A percentile compares a stretch with the other conserved stretches of the same genome.
Conservation (phyloP, 345 rosid species). For the Murraya koenigii region DNA sequence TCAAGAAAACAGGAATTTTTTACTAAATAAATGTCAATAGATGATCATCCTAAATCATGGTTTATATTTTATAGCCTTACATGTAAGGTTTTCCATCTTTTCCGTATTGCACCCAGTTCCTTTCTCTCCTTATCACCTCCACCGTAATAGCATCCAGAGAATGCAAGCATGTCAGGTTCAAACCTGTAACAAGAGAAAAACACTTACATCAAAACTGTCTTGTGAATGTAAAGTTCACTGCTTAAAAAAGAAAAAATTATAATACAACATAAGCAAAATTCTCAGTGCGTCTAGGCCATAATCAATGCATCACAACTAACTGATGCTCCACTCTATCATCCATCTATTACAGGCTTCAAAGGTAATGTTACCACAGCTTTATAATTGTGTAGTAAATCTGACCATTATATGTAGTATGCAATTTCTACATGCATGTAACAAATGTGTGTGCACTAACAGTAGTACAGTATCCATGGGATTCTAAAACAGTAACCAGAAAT, state of each 20-base stretch:
- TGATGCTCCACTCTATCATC: background rate
- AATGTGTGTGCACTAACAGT: background rate
- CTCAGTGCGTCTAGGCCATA: background rate
- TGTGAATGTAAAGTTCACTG: background rate
- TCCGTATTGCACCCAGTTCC: slow-evolving; percentile 80
- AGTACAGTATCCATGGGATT: background rate
- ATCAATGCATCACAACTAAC: background rate
- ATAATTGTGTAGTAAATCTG: background rate
- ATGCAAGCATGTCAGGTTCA: slow-evolving; percentile 99
- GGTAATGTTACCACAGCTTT: background rate
- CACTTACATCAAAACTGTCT: slow-evolving; percentile 24
- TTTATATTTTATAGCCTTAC: slow-evolving; percentile 43
- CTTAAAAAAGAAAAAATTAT: background rate
- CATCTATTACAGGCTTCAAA: background rate
- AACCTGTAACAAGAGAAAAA: slow-evolving; percentile 57
- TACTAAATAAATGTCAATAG: background rate
- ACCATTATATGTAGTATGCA: background rate
- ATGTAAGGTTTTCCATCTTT: slow-evolving; percentile 98
- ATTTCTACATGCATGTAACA: background rate
- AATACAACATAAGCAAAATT: slow-evolving; percentile 1
- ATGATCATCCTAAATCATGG: background rate
- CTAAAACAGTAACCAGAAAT: slow-evolving; percentile 3
- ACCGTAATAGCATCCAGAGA: slow-evolving; percentile 98
- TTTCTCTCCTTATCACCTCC: slow-evolving; percentile 90
- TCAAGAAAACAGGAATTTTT: background rate